Evolutionary conservation across 2,329 filamentous ascomycete genomes (phyloP), one percentile per base, ranked within the genome.

Genomic region (Ophiostoma perfectum): DNA sequence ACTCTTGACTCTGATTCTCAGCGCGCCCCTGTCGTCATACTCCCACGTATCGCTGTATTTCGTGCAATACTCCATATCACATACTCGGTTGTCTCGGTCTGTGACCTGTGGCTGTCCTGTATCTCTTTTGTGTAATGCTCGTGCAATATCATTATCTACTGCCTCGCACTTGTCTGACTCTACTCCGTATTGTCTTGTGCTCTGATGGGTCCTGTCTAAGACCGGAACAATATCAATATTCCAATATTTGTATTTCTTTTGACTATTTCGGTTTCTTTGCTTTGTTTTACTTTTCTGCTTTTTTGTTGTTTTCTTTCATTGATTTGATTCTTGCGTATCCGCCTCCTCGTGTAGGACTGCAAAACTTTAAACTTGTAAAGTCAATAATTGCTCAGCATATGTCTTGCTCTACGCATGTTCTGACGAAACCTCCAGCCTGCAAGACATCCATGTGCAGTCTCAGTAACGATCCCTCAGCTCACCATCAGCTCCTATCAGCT

Each of bases 21-120:
- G 49, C n/a, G 7, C 8, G 49, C 39, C 60, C 60, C 38, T 63
- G 60, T 63, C 60, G 49, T 55, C 49, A 55, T 55, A 55, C 49
- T 27, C 27, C 8, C n/a, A 9, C 7, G n/a, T 14, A 55, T 18
- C 45, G 12, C 45, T 55, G 49, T 18, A 3, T 9, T 27, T 12
- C 27, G 49, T 55, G 49, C 49, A 55, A 36, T 27, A 27, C 38
- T 41, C 38, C 58, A 62, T 58, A 58, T n/a, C 49, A 18, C 8
- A 52, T 18, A 42, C 60, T 42, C 60, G 60, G 60, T 39, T 63
- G 60, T 63, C 60, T 63, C 60, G 60, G 60, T 44, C 39, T 63
- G 39, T 63, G 39, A 18, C 60, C 38, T 39, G 58, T 62, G 41
- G 38, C 58, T 42, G 42, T 16, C 38, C 60, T 18, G 55, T 63